Conservation (phyloP, 2,329 filamentous ascomycete genomes). For the Orbilia brochopaga region DNA sequence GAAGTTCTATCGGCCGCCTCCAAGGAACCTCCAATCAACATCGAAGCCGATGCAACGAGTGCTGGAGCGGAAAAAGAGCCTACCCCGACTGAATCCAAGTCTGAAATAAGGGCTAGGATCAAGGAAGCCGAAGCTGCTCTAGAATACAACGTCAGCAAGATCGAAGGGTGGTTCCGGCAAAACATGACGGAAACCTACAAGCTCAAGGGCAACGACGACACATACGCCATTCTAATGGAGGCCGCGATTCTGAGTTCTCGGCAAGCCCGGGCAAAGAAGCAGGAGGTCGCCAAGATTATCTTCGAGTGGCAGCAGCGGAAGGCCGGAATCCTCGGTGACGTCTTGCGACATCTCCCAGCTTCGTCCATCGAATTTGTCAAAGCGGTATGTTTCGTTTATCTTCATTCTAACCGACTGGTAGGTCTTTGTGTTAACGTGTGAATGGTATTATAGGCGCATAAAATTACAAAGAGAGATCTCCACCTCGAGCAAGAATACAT, state of each 20-base stretch:
- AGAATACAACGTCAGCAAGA: conserved; percentile 28
- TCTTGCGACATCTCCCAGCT: conserved; percentile 32
- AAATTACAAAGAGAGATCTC: conserved; percentile 32
- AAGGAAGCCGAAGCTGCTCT: conserved; percentile 2
- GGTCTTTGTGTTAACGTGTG: not conserved
- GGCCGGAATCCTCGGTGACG: conserved; percentile 31
- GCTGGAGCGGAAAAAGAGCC: not conserved
- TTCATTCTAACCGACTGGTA: not conserved
- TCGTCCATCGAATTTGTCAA: conserved; percentile 28
- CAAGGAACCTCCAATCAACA: not conserved
- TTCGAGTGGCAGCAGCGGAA: conserved; percentile 32
- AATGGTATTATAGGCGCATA: conserved; percentile 19
- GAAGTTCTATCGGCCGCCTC: not conserved
- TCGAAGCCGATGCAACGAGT: no score
- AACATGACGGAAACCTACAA: conserved; percentile 34
- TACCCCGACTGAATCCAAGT: not conserved
- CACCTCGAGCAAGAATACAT: conserved; percentile 36
- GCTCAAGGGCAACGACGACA: conserved; percentile 30
- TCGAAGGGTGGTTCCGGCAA: conserved; percentile 43
- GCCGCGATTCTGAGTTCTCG: conserved; percentile 29
- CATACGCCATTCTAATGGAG: conserved; percentile 41
- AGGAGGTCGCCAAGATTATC: conserved; percentile 34
- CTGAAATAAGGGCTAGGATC: not conserved
- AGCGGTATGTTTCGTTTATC: conserved; percentile 10
- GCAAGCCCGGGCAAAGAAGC: conserved; percentile 15